These are phyloP conservation scores for Gastroboletus turbinatus DNA, from an alignment of 1,284 basidiomycete genomes.

Conservation along the genomic window DNA sequence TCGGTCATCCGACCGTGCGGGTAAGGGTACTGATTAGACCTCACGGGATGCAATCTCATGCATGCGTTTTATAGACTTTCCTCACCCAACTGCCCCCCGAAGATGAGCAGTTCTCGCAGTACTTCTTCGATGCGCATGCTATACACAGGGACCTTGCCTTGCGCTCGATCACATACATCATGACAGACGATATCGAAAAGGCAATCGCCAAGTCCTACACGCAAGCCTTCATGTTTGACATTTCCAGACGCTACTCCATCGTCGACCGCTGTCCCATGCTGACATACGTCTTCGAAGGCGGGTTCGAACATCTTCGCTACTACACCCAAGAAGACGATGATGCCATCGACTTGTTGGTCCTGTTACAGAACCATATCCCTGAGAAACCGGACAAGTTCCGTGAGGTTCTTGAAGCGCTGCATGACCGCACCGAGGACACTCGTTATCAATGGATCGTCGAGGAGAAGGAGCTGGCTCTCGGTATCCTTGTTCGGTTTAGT, in stretches of 20 bases:
- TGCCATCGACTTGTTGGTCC: conserved; percentile 25
- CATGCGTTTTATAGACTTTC: conserved; percentile 17
- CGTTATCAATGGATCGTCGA: conserved; percentile 30
- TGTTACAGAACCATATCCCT: conserved; percentile 21
- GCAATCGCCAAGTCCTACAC: conserved; percentile 24
- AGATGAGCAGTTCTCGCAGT: conserved; percentile 12
- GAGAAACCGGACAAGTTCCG: conserved; percentile 25
- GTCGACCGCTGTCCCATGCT: conserved; percentile 31
- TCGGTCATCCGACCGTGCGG: conserved; percentile 27
- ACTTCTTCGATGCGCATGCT: conserved; percentile 25
- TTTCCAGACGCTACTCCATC: conserved; percentile 26
- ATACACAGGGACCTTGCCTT: conserved; percentile 32
- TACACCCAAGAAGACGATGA: conserved; percentile 30
- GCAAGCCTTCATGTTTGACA: conserved; percentile 30
- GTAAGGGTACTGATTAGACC: conserved; percentile 8
- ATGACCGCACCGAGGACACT: conserved; percentile 24
- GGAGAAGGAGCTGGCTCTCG: conserved; percentile 28
- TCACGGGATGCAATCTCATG: conserved; percentile 4
- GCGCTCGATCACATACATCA: conserved; percentile 32
- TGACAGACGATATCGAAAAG: conserved; percentile 27
- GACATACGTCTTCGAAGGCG: conserved; percentile 32
- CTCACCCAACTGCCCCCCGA: conserved; percentile 21
- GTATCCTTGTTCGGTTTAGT: conserved; percentile 24
- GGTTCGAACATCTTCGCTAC: conserved; percentile 28
- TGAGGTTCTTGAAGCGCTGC: conserved; percentile 26